These are phyloP conservation scores for Podosphaera fusca DNA, from an alignment of 2,329 filamentous ascomycete genomes.

Conservation along the genomic window DNA sequence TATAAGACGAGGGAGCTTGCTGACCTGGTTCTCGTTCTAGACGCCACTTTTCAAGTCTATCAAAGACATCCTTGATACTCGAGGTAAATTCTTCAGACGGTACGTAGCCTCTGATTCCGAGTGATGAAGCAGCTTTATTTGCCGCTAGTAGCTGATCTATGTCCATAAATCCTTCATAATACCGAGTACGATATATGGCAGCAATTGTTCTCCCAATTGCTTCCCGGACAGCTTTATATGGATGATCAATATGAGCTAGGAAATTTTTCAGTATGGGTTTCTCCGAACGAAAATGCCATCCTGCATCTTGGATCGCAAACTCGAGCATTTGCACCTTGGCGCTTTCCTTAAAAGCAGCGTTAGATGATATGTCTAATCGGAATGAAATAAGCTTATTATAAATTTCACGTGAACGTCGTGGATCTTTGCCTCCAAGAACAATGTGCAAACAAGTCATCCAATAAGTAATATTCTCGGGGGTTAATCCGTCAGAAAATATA, in stretches of 20 bases:
- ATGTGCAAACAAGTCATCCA: slow-evolving; percentile 90
- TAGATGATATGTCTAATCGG: slow-evolving; percentile 78
- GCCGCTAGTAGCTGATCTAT: slow-evolving; percentile 51
- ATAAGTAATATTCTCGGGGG: slow-evolving; percentile 81
- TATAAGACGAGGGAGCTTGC: slow-evolving; percentile 84
- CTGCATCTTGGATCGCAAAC: slow-evolving; percentile 64
- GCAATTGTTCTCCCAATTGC: slow-evolving; percentile 78
- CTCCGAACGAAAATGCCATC: slow-evolving; percentile 90
- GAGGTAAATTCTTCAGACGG: slow-evolving; percentile 50
- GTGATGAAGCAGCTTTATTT: slow-evolving; percentile 59
- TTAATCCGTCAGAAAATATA: slow-evolving; percentile 77
- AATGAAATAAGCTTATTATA: slow-evolving; percentile 66
- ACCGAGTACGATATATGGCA: slow-evolving; percentile 71
- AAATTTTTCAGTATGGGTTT: slow-evolving; percentile 78
- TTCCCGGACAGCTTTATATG: slow-evolving; percentile 92
- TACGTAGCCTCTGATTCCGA: slow-evolving; percentile 66
- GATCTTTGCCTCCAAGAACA: slow-evolving; percentile 71
- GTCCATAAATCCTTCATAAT: slow-evolving; percentile 80
- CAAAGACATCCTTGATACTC: slow-evolving; percentile 55
- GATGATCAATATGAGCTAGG: slow-evolving; percentile 76
- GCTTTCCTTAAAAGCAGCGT: slow-evolving; percentile 96
- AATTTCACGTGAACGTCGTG: slow-evolving; percentile 65
- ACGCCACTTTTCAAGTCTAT: slow-evolving; percentile 67
- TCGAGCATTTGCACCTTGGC: slow-evolving; percentile 85
- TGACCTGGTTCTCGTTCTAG: slow-evolving; percentile 64